Conservation (phyloP, 2,329 filamentous ascomycete genomes). For the Stachybotrys echinatus region DNA sequence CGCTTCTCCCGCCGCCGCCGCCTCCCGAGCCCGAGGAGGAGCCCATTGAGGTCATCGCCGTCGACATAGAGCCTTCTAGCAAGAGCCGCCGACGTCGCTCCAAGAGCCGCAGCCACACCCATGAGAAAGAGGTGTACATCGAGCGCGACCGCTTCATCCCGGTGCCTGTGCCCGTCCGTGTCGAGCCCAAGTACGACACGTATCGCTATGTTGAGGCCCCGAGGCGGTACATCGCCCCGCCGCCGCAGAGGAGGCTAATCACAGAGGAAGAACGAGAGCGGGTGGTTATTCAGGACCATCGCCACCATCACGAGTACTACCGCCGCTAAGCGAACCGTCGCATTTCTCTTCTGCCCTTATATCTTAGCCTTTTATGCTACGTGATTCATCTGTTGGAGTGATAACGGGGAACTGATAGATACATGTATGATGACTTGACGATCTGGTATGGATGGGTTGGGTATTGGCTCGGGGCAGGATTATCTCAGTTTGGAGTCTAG, state of each 20-base stretch:
- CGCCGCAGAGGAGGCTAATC: slow-evolving; percentile 23
- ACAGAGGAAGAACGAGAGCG: slow-evolving; percentile 19
- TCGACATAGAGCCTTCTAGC: slow-evolving; percentile 25
- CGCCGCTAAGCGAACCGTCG: slow-evolving; percentile 7
- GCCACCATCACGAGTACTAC: slow-evolving; percentile 25
- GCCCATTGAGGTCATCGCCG: slow-evolving; percentile 32
- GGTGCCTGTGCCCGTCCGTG: slow-evolving; percentile 30
- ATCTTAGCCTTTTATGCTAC: not conserved
- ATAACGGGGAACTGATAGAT: too few species aligned
- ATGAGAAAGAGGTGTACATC: slow-evolving; percentile 43
- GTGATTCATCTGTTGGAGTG: not conserved
- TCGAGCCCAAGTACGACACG: slow-evolving; percentile 37
- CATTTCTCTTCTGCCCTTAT: not conserved
- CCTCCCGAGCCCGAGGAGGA: slow-evolving; percentile 18
- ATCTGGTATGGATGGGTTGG: too few species aligned
- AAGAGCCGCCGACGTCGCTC: slow-evolving; percentile 19
- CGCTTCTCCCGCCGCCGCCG: slow-evolving; percentile 8
- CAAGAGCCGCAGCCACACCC: slow-evolving; percentile 21
- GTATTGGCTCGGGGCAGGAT: too few species aligned
- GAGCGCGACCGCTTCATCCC: slow-evolving; percentile 46
- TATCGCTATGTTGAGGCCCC: slow-evolving; percentile 50
- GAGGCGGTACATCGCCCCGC: slow-evolving; percentile 25
- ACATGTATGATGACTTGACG: too few species aligned
- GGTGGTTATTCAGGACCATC: slow-evolving; percentile 27
- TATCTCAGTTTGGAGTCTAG: too few species aligned